Evolutionary conservation across 805 yeast species (phyloP).

Genomic region (Jamesozyma piceae): DNA sequence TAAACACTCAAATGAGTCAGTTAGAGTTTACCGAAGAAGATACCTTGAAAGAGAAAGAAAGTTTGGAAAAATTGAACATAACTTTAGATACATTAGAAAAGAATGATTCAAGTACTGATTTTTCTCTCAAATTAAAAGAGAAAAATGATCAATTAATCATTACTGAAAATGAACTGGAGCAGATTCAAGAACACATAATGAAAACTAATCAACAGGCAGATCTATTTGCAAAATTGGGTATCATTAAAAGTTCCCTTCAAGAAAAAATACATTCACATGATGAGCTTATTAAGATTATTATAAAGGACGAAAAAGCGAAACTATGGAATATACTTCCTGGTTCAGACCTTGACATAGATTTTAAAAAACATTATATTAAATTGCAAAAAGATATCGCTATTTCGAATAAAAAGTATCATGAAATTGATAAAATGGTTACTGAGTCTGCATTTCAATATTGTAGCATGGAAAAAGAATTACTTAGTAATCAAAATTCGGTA

Average conservation of each 20-base stretch:
- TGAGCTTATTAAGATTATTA: slow-evolving; percentile 1
- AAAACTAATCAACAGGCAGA: slow-evolving; percentile 51
- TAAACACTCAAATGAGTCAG: slow-evolving; percentile 33
- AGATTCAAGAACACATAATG: slow-evolving; percentile 40
- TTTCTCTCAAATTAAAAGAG: slow-evolving; percentile 31
- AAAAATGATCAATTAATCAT: slow-evolving; percentile 32
- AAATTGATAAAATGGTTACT: slow-evolving; percentile 10
- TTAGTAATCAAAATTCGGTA: slow-evolving; percentile 6
- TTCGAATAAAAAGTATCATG: slow-evolving; percentile 10
- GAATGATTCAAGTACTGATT: slow-evolving; percentile 20
- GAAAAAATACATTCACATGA: slow-evolving; percentile 12
- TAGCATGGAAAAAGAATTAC: slow-evolving; percentile 9
- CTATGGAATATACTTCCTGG: slow-evolving; percentile 9
- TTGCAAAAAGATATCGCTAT: slow-evolving; percentile 15
- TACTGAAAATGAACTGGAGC: slow-evolving; percentile 42
- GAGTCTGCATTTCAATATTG: slow-evolving; percentile 10
- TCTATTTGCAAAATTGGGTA: slow-evolving; percentile 42
- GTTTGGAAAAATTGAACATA: slow-evolving; percentile 32
- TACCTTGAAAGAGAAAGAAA: slow-evolving; percentile 37
- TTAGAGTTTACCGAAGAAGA: slow-evolving; percentile 38
- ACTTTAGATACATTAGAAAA: slow-evolving; percentile 30
- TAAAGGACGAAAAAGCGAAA: slow-evolving; percentile 6
- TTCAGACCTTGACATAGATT: slow-evolving; percentile 16
- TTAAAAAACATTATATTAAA: slow-evolving; percentile 12
- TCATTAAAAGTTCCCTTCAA: slow-evolving; percentile 23